Conservation (phyloP, 495 filamentous ascomycete genomes). For the Penicillium longicatenatum region DNA sequence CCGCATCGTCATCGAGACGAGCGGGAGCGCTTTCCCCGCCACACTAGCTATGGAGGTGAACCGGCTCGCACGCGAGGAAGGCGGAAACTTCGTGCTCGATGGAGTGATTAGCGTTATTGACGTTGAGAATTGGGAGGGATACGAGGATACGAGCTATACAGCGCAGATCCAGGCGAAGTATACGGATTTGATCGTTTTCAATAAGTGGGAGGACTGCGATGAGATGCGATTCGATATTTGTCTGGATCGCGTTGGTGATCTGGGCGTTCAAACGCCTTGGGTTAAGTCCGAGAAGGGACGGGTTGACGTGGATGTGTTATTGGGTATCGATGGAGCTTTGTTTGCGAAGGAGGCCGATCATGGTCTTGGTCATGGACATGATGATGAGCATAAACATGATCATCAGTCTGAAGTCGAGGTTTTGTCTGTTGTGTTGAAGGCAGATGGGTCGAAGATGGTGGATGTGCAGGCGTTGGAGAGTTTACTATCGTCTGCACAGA, state of each 20-base stretch:
- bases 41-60: slow-evolving; percentile 94
- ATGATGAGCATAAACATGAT: slow-evolving; percentile 28
- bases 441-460: slow-evolving; percentile 39
- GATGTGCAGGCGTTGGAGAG: slow-evolving; percentile 65
- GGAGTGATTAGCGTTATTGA: slow-evolving; percentile 93
- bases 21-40: slow-evolving; percentile 83
- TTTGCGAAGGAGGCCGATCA: slow-evolving; percentile 54
- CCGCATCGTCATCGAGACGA: slow-evolving; percentile 91
- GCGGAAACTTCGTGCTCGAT: slow-evolving; percentile 71
- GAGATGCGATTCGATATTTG: slow-evolving; percentile 79
- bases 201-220: slow-evolving; percentile 84
- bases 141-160: slow-evolving; percentile 87
- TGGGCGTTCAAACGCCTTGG: slow-evolving; percentile 78
- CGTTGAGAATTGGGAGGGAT: slow-evolving; percentile 96
- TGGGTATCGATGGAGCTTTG: slow-evolving; percentile 84
- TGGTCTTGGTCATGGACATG: slow-evolving; percentile 15
- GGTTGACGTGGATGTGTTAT: slow-evolving; percentile 73
- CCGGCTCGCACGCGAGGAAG: slow-evolving; percentile 60
- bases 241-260: slow-evolving; percentile 80
- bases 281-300: slow-evolving; percentile 78
- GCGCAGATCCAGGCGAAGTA: slow-evolving; percentile 85
- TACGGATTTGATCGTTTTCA: slow-evolving; percentile 91
- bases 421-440: slow-evolving; percentile 68
- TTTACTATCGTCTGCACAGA: slow-evolving; percentile 70
- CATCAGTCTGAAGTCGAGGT: slow-evolving; percentile 92